Conservation (phyloP, 2,329 filamentous ascomycete species). For the Beauveria rudraprayagi region DNA sequence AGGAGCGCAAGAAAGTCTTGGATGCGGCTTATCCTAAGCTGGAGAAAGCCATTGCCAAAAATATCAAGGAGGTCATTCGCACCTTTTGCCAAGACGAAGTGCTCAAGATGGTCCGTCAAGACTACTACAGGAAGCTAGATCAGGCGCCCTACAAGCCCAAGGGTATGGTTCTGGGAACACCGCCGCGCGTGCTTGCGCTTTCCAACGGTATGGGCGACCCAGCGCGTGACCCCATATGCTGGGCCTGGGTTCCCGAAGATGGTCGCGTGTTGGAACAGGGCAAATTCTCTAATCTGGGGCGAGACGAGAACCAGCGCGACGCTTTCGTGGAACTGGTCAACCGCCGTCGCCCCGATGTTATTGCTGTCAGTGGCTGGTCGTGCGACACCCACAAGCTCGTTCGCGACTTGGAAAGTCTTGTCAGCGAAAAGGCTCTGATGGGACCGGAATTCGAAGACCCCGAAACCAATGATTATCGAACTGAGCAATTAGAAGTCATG, state of each 20-base stretch:
- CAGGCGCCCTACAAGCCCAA: conserved; percentile 95
- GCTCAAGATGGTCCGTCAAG: conserved; percentile 78
- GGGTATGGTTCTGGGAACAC: conserved; percentile 80
- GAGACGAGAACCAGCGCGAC: conserved; percentile 58
- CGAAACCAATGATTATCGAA: conserved; percentile 67
- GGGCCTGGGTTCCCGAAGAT: conserved; percentile 90
- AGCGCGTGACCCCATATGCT: conserved; percentile 71
- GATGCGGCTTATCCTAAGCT: conserved; percentile 75
- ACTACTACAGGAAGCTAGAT: conserved; percentile 82
- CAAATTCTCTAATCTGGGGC: conserved; percentile 71
- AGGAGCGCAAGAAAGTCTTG: conserved; percentile 75
- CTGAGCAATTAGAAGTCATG: conserved; percentile 76
- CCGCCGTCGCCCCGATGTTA: conserved; percentile 76
- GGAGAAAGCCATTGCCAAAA: conserved; percentile 76
- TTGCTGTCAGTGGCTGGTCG: conserved; percentile 82
- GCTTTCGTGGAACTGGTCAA: conserved; percentile 73
- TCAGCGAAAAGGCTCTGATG: conserved; percentile 68
- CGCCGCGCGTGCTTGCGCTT: conserved; percentile 77
- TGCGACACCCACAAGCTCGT: conserved; percentile 80
- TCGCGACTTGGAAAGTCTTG: conserved; percentile 69
- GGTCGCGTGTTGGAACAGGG: conserved; percentile 83
- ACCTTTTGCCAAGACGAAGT: conserved; percentile 92
- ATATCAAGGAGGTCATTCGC: conserved; percentile 88
- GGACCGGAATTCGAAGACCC: conserved; percentile 75
- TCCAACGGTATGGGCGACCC: conserved; percentile 76